These are phyloP conservation scores for Alternaria longipes DNA, from an alignment of 2,329 filamentous ascomycete species.

Conservation along the genomic window DNA sequence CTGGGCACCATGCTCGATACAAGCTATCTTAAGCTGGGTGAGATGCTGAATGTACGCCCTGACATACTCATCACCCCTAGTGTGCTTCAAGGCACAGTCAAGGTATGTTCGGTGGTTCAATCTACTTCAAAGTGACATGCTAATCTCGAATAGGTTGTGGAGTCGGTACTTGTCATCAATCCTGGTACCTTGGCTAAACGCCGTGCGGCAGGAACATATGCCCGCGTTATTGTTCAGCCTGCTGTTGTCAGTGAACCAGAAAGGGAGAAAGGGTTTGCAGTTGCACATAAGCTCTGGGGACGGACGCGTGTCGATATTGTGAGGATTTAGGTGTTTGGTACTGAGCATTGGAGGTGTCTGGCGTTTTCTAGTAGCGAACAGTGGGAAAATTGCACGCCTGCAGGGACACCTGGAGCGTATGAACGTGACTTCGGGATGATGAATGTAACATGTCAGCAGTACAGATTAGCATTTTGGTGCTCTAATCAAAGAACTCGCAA, in stretches of 20 bases:
- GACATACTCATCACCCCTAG: conserved; percentile 88
- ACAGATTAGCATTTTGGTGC: neutral
- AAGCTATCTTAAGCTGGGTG: conserved; percentile 85
- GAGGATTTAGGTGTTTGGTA: conserved; percentile 63
- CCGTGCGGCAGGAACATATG: conserved; percentile 84
- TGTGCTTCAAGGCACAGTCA: conserved; percentile 84
- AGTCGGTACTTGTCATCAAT: conserved; percentile 89
- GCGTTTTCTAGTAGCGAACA: neutral
- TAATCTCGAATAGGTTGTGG: conserved; percentile 72
- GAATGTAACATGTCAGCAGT: neutral
- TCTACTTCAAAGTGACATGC: neutral
- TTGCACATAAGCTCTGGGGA: conserved; percentile 81
- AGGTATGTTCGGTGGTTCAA: conserved; percentile 63
- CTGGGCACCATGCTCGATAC: conserved; percentile 82
- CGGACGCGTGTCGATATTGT: conserved; percentile 87
- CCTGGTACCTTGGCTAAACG: conserved; percentile 88
- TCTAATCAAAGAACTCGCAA: too few species aligned
- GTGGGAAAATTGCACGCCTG: neutral
- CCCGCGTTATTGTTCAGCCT: conserved; percentile 78
- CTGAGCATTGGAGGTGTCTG: neutral
- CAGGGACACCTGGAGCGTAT: neutral
- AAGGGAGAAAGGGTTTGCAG: conserved; percentile 61
- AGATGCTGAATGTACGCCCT: conserved; percentile 86
- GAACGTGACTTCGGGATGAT: neutral
- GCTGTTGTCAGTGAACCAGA: conserved; percentile 68